These are phyloP conservation scores for Globisporangium yorkense DNA, from an alignment of 352 stramenopile genomes.

Conservation along the genomic window DNA sequence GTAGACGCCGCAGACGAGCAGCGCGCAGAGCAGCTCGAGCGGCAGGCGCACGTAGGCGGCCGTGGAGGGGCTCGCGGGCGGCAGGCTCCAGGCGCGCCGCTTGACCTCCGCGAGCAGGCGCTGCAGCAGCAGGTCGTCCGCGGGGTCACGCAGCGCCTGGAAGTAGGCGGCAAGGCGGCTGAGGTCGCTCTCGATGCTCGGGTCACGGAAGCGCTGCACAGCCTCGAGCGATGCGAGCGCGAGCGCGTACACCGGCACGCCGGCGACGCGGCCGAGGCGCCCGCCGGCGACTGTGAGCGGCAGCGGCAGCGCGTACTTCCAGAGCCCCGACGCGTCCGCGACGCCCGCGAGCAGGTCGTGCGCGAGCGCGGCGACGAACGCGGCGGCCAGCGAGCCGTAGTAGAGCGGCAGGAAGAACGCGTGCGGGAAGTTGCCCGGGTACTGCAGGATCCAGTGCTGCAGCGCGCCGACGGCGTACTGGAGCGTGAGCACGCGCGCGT, in stretches of 20 bases:
- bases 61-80: constrained; percentile 18
- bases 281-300: constrained; percentile 44
- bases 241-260: constrained; percentile 63
- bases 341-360: constrained; percentile 22
- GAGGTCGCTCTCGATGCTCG: constrained; percentile 36
- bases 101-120: constrained; percentile 25
- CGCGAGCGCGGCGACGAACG: constrained; percentile 32
- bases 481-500: constrained; percentile 57
- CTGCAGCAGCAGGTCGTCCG: constrained; percentile 25
- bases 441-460: constrained; percentile 44
- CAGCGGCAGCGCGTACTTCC: constrained; percentile 61
- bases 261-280: constrained; percentile 45
- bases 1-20: constrained; percentile 48
- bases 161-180: constrained; percentile 34
- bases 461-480: constrained; percentile 40
- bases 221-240: constrained; percentile 45
- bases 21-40: constrained; percentile 39
- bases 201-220: constrained; percentile 37
- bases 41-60: constrained; percentile 30
- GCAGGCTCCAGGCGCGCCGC: constrained; percentile 23
- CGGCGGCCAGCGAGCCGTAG: constrained; percentile 29
- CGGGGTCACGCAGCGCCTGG: constrained; percentile 14
- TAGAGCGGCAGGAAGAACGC: constrained; percentile 53
- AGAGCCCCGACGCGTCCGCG: constrained; percentile 25
- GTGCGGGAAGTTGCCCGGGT: constrained; percentile 51